Base-by-base conservation (phyloP, 2,329 filamentous ascomycete species). In the Epicoccum sorghinum region DNA sequence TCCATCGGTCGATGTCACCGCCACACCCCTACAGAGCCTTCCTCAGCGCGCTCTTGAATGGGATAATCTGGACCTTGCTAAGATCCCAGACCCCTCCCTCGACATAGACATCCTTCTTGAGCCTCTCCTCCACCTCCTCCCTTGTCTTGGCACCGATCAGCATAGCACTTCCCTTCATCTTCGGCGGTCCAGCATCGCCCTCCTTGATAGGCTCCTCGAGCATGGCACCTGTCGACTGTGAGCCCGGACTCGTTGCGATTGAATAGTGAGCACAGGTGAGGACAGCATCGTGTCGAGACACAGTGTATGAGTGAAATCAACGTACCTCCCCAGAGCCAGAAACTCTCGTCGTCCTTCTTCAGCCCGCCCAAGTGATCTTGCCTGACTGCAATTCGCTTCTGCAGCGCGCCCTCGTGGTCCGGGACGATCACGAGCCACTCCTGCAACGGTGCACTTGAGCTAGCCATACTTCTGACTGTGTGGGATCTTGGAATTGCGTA, bases 1-100 rank as follows among this genome's bases (percentile, higher is more conserved):
- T 18, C 18, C 18, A 18, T 18, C 18, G 18, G 18, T 18, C 18
- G 18, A 18, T 18, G 18, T 30, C 13, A 33, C 12, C 3, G 7
- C 14, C 13, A 5, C 12, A 18, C 30, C 4, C 13, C 52, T 72
- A 77, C 64, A 79, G 61, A 3, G 73, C 60, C 68, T 77, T 75
- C 63, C 79, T 73, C 43, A 81, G 52, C 32, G 78, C 78, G 52
- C 73, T 77, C 72, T 78, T 80, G 57, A 81, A 80, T 0, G 79
- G 79, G 53, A 78, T 77, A 43, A 80, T 78, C 65, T 80, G 76
- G 41, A 79, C 73, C 70, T 80, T 80, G 8, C 73, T 70, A 67
- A 69, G 61, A 78, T 96, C 90, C 92, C 92, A 96, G 7, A 96
- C 91, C 0, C 87, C 90, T 38, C 75, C 80, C 56, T 77, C 81